phyloP scores from a whole-genome alignment of 176 grass and related monocot species.

The Triticum monococcum region DNA sequence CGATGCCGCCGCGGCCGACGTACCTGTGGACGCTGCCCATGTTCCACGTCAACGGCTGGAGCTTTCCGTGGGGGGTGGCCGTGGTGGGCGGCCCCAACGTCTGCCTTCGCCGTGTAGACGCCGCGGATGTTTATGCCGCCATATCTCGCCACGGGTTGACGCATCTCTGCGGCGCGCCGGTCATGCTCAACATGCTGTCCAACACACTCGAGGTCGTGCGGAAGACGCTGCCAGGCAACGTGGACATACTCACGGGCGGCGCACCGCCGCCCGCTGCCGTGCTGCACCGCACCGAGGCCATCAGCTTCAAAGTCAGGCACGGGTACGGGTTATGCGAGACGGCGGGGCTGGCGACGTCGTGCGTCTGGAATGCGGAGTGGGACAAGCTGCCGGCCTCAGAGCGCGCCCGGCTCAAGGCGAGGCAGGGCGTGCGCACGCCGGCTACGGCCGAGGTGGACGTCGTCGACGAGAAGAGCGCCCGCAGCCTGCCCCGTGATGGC shows the following conservation, averaged over 20 bases:
- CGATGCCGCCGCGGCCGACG: slow-evolving; percentile 49
- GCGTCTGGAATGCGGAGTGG: slow-evolving; percentile 77
- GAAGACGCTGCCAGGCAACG: slow-evolving; percentile 39
- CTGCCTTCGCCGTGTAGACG: slow-evolving; percentile 13
- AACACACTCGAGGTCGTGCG: slow-evolving; percentile 42
- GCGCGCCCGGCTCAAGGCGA: slow-evolving; percentile 63
- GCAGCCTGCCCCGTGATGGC: slow-evolving; percentile 53
- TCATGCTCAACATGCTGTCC: slow-evolving; percentile 83
- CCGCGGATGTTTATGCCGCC: slow-evolving; percentile 34
- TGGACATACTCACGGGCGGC: slow-evolving; percentile 61
- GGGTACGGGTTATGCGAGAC: slow-evolving; percentile 83
- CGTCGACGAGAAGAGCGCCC: slow-evolving; percentile 21
- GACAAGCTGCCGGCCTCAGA: slow-evolving; percentile 50
- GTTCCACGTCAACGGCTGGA: slow-evolving; percentile 88
- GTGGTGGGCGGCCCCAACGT: too few relatives aligned
- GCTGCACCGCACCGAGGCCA: slow-evolving; percentile 52
- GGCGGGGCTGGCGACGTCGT: slow-evolving; percentile 47
- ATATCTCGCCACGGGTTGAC: slow-evolving; percentile 39
- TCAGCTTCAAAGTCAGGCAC: slow-evolving; percentile 69
- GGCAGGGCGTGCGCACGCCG: slow-evolving; percentile 63
- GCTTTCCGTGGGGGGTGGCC: too few relatives aligned
- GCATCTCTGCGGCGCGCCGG: slow-evolving; percentile 79
- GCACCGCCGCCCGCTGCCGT: slow-evolving; percentile 67
- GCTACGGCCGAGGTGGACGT: slow-evolving; percentile 11
- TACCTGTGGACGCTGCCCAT: slow-evolving; percentile 91